Base-by-base conservation (phyloP, 139 green algal species). In the Chlorella vulgaris region DNA sequence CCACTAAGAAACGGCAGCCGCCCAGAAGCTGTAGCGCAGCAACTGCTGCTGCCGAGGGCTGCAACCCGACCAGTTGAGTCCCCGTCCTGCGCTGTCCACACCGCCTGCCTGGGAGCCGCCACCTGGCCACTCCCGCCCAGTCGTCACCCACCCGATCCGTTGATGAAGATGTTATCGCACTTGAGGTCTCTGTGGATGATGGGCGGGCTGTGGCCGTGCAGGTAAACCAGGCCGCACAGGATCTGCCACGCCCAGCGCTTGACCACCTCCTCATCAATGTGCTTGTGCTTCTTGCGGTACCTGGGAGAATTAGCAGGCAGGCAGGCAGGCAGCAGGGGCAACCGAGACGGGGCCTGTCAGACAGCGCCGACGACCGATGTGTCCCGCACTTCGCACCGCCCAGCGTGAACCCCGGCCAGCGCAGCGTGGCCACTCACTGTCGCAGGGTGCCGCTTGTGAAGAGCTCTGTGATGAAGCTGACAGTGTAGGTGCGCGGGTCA, bases 401-500 rank as follows among this genome's bases (percentile, higher is more conserved):
- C 35, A 36, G 28, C 39, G 22, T 8, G 38, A 50, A 7, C 38
- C 31, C 21, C 67, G 4, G 39, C 26, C 39, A 26, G 26, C 39
- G 18, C 55, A 29, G 55, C 18, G 40, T 28, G 8, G 40, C 28
- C 18, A 92, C 93, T 90, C 73, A 97, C 96, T 99, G 95, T 22
- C 96, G 86, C 86, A 99, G 90, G 0, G 96, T 98, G 55, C 97
- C 97, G 42, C 87, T 94, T 1, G 96, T 98, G 90, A 99, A 99
- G 39, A 99, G 91, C 88, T 99, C 97, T 13, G 97, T 99, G 85
- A 99, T 99, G 87, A 99, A 99, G 87, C 99, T 99, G 77, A 99
- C 89, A 24, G 90, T 95, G 65, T 90, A 82, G 47, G 93, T 92
- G 83, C 97, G 93, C 38, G 89, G 63, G 79, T 98, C 95, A 61